Conservation (phyloP, 202 grass and related monocot genomes). For the Bolboschoenoplectus hybrid region DNA sequence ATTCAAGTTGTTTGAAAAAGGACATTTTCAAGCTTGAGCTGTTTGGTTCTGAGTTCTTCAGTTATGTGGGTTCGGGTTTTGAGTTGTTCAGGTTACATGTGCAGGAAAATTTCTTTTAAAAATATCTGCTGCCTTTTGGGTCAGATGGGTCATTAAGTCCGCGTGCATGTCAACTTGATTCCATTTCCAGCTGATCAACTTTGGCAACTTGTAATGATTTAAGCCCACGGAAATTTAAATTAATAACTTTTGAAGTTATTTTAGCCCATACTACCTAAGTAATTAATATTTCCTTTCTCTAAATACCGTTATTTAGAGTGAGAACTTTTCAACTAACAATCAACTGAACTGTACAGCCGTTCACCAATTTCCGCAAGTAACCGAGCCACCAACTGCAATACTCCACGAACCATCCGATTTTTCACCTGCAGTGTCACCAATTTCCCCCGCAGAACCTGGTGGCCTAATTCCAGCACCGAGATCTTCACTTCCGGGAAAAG, state of each 20-base stretch:
- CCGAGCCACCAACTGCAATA: conserved; percentile 54
- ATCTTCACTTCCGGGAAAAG: conserved; percentile 50
- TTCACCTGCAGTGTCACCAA: conserved; percentile 68
- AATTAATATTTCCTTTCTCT: neutral
- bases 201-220: neutral
- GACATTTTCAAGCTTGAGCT: neutral
- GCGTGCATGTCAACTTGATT: neutral
- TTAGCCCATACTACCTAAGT: neutral
- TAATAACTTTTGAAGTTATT: neutral
- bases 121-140: neutral
- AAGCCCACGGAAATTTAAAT: neutral
- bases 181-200: neutral
- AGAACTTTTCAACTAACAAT: neutral
- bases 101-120: neutral
- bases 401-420: conserved; percentile 54
- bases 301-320: neutral
- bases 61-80: neutral
- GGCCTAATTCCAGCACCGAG: conserved; percentile 56
- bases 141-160: neutral
- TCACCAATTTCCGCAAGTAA: conserved; percentile 61
- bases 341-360: conserved; percentile 41
- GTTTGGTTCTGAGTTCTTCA: neutral
- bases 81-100: neutral
- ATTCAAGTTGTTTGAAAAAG: neutral
- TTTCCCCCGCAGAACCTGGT: conserved; percentile 53